Percentiles rank a stretch among this genome's conserved stretches.
These are phyloP conservation scores for Leccinum olivaceopallidum DNA, from an alignment of 768 basidiomycete species.

Conservation along the genomic window DNA sequence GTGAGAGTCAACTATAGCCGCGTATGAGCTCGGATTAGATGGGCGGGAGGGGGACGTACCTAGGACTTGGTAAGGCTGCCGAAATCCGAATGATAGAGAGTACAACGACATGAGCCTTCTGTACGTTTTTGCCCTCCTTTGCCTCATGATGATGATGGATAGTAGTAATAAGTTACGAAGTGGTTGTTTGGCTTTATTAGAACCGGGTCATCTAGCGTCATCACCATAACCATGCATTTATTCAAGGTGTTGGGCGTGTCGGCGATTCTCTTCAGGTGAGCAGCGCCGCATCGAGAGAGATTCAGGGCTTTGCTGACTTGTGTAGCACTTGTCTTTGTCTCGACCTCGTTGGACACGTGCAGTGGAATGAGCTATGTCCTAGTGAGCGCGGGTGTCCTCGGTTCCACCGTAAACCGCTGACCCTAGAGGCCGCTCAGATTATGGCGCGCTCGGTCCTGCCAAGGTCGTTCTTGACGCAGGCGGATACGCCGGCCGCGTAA, in stretches of 20 bases:
- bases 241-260: conserved; percentile 9
- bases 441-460: conserved; percentile 50
- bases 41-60: conserved; percentile 46
- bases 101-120: conserved; percentile 93
- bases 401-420: conserved; percentile 12
- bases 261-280: conserved; percentile 19
- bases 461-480: conserved; percentile 65
- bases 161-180: background rate
- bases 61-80: conserved; percentile 92
- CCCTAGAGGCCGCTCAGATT: conserved; percentile 29
- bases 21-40: conserved; percentile 8
- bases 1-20: conserved; percentile 72
- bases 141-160: conserved; percentile 65
- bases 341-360: conserved; percentile 61
- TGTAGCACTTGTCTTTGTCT: conserved; percentile 38
- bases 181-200: conserved; percentile 30
- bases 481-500: conserved; percentile 50
- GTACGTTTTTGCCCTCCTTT: conserved; percentile 94
- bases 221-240: conserved; percentile 12
- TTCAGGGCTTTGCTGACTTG: conserved; percentile 3
- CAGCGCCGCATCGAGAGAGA: background rate
- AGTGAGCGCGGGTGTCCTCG: conserved; percentile 37
- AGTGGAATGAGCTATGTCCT: conserved; percentile 72
- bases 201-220: background rate
- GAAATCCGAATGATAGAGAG: conserved; percentile 82